These are phyloP conservation scores for Zopfia rhizophila DNA, from an alignment of 2,329 filamentous ascomycete genomes.

Conservation along the genomic window DNA sequence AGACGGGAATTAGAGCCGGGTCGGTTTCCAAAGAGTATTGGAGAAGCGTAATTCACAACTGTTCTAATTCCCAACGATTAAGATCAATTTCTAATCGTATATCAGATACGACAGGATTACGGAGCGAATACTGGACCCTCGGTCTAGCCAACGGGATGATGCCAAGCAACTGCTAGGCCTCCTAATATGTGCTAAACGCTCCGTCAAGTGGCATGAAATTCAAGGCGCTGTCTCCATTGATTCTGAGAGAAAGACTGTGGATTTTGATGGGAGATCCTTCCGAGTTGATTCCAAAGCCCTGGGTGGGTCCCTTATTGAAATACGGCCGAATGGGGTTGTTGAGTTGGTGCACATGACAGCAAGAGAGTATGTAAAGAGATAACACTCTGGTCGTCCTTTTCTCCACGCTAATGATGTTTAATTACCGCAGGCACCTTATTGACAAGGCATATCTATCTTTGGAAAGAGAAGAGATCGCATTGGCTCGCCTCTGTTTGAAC, in stretches of 20 bases:
- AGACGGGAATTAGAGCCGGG: slow-evolving; percentile 8
- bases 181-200: slow-evolving; percentile 53
- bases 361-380: slow-evolving; percentile 11
- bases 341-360: slow-evolving; percentile 20
- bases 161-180: slow-evolving; percentile 50
- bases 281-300: slow-evolving; percentile 40
- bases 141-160: slow-evolving; percentile 28
- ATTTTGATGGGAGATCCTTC: slow-evolving; percentile 36
- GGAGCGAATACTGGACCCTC: slow-evolving; percentile 6
- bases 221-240: slow-evolving; percentile 50
- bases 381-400: too few species aligned
- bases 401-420: neutral
- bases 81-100: neutral
- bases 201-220: slow-evolving; percentile 55
- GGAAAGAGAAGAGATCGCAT: neutral
- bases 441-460: slow-evolving; percentile 1
- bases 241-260: slow-evolving; percentile 31
- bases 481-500: slow-evolving; percentile 7
- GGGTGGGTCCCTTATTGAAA: slow-evolving; percentile 51
- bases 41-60: neutral
- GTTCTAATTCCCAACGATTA: too few species aligned
- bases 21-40: slow-evolving; percentile 5
- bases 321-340: slow-evolving; percentile 9
- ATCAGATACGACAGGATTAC: slow-evolving; percentile 6
- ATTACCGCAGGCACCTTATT: slow-evolving; percentile 1